Percentiles rank a stretch among this genome's conserved stretches.
Evolutionary conservation across 805 yeast genomes (phyloP).

Genomic region (Yarrowia porcina): DNA sequence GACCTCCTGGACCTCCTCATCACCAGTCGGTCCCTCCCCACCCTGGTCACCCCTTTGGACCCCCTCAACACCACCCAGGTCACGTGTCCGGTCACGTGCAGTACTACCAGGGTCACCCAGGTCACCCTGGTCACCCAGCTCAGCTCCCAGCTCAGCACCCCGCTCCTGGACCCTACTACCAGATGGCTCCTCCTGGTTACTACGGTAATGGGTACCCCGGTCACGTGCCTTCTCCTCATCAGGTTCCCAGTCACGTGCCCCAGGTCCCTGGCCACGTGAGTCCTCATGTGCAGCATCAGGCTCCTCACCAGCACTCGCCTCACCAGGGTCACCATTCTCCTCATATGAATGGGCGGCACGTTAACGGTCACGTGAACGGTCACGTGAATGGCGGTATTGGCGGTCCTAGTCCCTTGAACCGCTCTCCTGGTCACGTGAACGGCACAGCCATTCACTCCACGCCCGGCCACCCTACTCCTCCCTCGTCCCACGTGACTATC

Average conservation of each 20-base stretch:
- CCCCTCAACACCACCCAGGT: not conserved
- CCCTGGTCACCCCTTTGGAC: not conserved
- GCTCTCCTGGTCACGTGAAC: not conserved
- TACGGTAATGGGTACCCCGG: not conserved
- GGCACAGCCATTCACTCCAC: not conserved
- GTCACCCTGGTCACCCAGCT: not conserved
- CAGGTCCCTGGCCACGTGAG: not conserved
- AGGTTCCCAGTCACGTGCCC: not conserved
- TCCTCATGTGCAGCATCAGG: not conserved
- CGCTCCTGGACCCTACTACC: not conserved
- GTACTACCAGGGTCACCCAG: not conserved
- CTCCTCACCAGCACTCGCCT: too few species aligned
- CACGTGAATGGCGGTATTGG: too few species aligned
- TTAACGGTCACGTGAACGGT: too few species aligned
- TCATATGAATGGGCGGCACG: too few species aligned
- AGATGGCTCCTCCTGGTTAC: constrained; percentile 7
- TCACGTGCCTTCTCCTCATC: too few species aligned
- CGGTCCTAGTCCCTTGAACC: too few species aligned
- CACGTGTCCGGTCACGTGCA: not conserved
- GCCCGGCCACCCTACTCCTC: not conserved
- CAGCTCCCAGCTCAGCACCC: too few species aligned
- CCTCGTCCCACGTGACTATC: not conserved
- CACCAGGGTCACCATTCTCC: too few species aligned
- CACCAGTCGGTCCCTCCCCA: not conserved
- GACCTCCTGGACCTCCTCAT: not conserved